phyloP scores from a whole-genome alignment of 345 rosid genomes.

The Boechera retrofracta region DNA sequence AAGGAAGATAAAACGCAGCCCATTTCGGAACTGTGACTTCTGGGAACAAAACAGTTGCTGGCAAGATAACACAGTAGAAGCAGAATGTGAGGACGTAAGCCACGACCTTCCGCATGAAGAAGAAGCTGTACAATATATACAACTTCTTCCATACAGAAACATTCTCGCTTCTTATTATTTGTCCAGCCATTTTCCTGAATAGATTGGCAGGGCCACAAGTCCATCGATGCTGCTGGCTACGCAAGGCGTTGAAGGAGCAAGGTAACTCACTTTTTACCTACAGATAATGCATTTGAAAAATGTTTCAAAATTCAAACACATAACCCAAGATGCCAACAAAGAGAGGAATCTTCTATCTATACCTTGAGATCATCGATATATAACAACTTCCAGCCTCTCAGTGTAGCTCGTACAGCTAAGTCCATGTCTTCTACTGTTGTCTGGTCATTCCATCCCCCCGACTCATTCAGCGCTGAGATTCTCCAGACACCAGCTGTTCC shows the following conservation, averaged over 20 bases:
- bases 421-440: slow-evolving; percentile 74
- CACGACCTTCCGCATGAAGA: slow-evolving; percentile 56
- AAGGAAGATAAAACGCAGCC: slow-evolving; percentile 58
- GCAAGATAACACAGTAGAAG: slow-evolving; percentile 61
- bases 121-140: slow-evolving; percentile 57
- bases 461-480: slow-evolving; percentile 56
- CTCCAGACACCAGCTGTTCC: slow-evolving; percentile 65
- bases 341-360: slow-evolving; percentile 32
- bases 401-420: slow-evolving; percentile 61
- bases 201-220: slow-evolving; percentile 69
- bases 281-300: not conserved
- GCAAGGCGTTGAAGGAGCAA: slow-evolving; percentile 58
- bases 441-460: slow-evolving; percentile 67
- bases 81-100: slow-evolving; percentile 58
- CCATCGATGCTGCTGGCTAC: slow-evolving; percentile 63
- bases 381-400: slow-evolving; percentile 64
- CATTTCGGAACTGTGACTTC: slow-evolving; percentile 54
- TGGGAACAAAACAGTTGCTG: slow-evolving; percentile 56
- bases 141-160: slow-evolving; percentile 59
- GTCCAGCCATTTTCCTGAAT: slow-evolving; percentile 60
- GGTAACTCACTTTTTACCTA: slow-evolving; percentile 66
- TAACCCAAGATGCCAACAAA: not conserved
- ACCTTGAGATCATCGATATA: slow-evolving; percentile 53
- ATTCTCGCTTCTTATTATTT: slow-evolving; percentile 54
- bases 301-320: not conserved